Base-by-base conservation (phyloP, 2,329 filamentous ascomycete genomes). In the Trichothecium roseum region DNA sequence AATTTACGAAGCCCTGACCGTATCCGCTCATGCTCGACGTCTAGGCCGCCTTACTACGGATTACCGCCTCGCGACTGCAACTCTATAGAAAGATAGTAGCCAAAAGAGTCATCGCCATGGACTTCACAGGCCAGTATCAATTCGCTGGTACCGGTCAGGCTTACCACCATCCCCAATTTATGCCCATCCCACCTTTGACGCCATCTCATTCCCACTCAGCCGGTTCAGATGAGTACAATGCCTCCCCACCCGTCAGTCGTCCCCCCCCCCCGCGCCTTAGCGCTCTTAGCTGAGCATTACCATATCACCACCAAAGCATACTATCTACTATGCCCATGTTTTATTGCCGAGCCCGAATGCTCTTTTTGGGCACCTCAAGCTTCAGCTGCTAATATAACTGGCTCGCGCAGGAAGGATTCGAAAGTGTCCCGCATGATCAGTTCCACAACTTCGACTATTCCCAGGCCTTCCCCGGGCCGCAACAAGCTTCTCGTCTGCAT, bases 121-220 rank as follows among this genome's bases (percentile, higher is more conserved):
- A 74, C 51, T 75, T 68, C 54, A 60, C 66, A 32, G 42, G 45
- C 34, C 58, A 60, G 42, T 69, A 68, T 42, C 53, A 62, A 31
- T 74, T 69, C 52, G 44, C 62, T 34, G 60, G 59, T 48, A 50
- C 60, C 37, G 16, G 15, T 16, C 34, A 32, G 13, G 6, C 24
- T 40, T 66, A 70, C 56, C 58, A 66, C 34, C 73, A 69, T 55
- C 68, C 66, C 46, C 62, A 64, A 47, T 74, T 73, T 51, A 63
- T 74, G 51, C 60, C 63, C 43, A 64, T 74, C 36, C 58, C 65
- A 38, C 69, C 69, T 32, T 50, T 72, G 50, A 73, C 70, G 42
- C 70, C 71, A 20, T 71, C 69, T 38, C 65, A 70, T 52, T 68
- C 69, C 38, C 69, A 69, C 46, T 71, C 70, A 37, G 64, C 65